A percentile compares a stretch with the other conserved stretches of the same genome.
Conservation (phyloP, 2,329 filamentous ascomycete genomes). For the Coleophoma eucalyptorum region DNA sequence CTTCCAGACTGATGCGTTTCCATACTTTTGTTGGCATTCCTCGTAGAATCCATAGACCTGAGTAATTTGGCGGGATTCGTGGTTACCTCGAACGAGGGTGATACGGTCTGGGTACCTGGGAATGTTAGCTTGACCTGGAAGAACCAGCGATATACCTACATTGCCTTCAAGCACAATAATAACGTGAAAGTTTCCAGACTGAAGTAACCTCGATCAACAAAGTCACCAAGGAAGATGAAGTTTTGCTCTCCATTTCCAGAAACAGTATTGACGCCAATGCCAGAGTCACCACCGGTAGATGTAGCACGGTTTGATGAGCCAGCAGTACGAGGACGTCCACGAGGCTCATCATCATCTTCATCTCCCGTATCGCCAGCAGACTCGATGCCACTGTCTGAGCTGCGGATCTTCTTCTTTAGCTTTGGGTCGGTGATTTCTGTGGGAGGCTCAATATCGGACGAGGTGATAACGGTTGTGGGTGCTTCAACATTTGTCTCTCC, state of each 20-base stretch:
- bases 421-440: conserved; percentile 86
- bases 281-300: conserved; percentile 32
- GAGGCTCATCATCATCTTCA: conserved; percentile 44
- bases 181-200: conserved; percentile 71
- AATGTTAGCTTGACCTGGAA: conserved; percentile 8
- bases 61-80: conserved; percentile 74
- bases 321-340: conserved; percentile 39
- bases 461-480: conserved; percentile 71
- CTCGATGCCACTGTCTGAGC: conserved; percentile 44
- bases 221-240: conserved; percentile 70
- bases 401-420: conserved; percentile 79
- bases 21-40: conserved; percentile 73
- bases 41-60: conserved; percentile 79
- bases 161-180: conserved; percentile 68
- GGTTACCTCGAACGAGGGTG: conserved; percentile 70
- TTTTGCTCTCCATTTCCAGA: conserved; percentile 58
- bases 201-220: conserved; percentile 73
- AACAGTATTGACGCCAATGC: conserved; percentile 29
- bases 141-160: conserved; percentile 38
- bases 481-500: conserved; percentile 71
- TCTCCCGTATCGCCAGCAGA: conserved; percentile 46
- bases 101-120: conserved; percentile 66
- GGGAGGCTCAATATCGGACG: conserved; percentile 89
- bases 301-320: conserved; percentile 36
- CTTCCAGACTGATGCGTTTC: conserved; percentile 76